A percentile compares a stretch with the other conserved stretches of the same genome.
Evolutionary conservation across 192 early-diverging fungal species (phyloP).

Genomic region (Backusella macrospora): DNA sequence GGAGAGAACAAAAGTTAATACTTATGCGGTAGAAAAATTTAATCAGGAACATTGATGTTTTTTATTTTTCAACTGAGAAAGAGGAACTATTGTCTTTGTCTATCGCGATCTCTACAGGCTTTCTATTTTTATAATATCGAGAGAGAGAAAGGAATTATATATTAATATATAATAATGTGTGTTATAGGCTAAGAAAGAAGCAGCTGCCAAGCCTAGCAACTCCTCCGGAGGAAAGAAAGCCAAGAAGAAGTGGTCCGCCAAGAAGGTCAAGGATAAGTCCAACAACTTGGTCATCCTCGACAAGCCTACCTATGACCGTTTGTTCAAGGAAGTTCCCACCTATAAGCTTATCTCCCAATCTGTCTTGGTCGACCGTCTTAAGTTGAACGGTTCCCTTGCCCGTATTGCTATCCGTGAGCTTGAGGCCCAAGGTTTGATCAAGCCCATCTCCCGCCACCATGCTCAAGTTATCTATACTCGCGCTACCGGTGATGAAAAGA

Average conservation of each 20-base stretch:
- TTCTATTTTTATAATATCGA: constrained; percentile 9
- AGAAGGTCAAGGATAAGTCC: constrained; percentile 99
- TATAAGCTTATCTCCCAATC: constrained; percentile 99
- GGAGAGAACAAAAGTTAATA: too few relatives aligned
- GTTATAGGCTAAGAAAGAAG: constrained; percentile 62
- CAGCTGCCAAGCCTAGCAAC: constrained; percentile 58
- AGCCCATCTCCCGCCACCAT: constrained; percentile 86
- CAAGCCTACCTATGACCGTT: constrained; percentile 96
- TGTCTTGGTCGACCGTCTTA: constrained; percentile 97
- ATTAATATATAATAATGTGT: not conserved
- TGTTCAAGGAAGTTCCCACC: constrained; percentile 99
- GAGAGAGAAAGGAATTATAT: not conserved
- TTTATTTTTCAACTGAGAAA: not conserved
- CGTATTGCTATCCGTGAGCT: constrained; percentile 94
- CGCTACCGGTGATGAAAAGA: constrained; percentile 45
- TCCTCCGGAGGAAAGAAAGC: constrained; percentile 65
- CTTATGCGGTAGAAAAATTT: not conserved
- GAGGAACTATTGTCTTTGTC: not conserved
- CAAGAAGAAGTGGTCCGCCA: constrained; percentile 97
- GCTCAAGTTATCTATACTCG: constrained; percentile 86
- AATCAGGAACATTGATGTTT: not conserved
- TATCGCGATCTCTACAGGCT: not conserved
- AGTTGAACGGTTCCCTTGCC: constrained; percentile 97
- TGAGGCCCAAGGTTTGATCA: constrained; percentile 89
- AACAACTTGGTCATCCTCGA: constrained; percentile 99